These are phyloP conservation scores for Lophiostoma macrostomum DNA, from an alignment of 495 filamentous ascomycete genomes.

Conservation along the genomic window DNA sequence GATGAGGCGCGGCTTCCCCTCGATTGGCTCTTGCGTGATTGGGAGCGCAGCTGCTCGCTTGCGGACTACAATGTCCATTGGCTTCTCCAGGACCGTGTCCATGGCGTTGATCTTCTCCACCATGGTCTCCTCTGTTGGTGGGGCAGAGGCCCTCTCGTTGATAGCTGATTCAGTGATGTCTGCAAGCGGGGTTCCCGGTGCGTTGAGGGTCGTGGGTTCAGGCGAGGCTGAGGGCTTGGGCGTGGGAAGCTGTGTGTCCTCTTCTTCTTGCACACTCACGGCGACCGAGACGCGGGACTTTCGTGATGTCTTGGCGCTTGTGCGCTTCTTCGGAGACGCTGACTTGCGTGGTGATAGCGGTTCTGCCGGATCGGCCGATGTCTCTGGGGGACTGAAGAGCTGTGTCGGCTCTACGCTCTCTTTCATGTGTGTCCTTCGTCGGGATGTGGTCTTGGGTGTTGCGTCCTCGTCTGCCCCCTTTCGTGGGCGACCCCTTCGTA, in stretches of 20 bases:
- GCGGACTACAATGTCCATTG: constrained; percentile 92
- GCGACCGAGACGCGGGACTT: constrained; percentile 46
- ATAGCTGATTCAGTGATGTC: constrained; percentile 73
- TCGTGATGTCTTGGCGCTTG: constrained; percentile 60
- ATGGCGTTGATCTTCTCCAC: constrained; percentile 66
- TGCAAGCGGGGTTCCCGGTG: constrained; percentile 59
- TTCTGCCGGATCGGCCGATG: constrained; percentile 45
- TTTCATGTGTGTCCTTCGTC: constrained; percentile 34
- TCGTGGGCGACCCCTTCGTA: constrained; percentile 51
- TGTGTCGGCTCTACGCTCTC: constrained; percentile 57
- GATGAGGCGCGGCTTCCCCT: constrained; percentile 78
- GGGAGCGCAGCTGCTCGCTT: constrained; percentile 69
- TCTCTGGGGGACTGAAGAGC: constrained; percentile 55
- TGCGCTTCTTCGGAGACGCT: constrained; percentile 63
- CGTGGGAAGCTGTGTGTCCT: constrained; percentile 52
- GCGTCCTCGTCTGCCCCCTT: constrained; percentile 55
- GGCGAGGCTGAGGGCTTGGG: constrained; percentile 46
- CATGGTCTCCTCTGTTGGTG: constrained; percentile 7
- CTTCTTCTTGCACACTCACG: constrained; percentile 31
- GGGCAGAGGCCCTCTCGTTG: constrained; percentile 53
- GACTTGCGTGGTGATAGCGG: constrained; percentile 64
- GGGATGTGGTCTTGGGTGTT: constrained; percentile 38
- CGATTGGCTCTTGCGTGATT: constrained; percentile 62
- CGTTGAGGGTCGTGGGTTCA: constrained; percentile 1
- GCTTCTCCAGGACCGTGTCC: constrained; percentile 74